A percentile compares a stretch with the other conserved stretches of the same genome.
Conservation (phyloP, 2,329 filamentous ascomycete genomes). For the Exserohilum turcica region DNA sequence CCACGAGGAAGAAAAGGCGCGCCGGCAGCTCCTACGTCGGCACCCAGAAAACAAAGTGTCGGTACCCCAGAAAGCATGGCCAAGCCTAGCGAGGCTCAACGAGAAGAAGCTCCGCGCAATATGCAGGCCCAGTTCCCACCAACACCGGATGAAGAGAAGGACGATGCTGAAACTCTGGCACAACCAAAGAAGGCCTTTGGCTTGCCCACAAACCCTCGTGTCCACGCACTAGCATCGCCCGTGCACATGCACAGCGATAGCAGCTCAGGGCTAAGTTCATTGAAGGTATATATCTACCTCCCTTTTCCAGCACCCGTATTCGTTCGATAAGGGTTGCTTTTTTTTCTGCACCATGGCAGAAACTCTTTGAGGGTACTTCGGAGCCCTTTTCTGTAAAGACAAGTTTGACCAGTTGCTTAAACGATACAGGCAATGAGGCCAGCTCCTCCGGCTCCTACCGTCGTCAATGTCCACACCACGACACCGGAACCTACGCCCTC, state of each 20-base stretch:
- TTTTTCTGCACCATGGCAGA: constrained; percentile 9
- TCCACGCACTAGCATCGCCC: constrained; percentile 25
- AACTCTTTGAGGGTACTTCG: constrained; percentile 15
- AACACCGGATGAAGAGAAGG: constrained; percentile 35
- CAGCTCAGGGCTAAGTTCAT: constrained; percentile 44
- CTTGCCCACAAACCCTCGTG: constrained; percentile 39
- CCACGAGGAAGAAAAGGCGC: constrained; percentile 38
- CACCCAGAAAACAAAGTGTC: constrained; percentile 17
- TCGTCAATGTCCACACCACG: constrained; percentile 24
- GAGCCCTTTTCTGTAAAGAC: neutral
- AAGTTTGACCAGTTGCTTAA: neutral
- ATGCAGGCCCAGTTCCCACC: constrained; percentile 32
- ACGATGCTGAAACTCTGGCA: constrained; percentile 12
- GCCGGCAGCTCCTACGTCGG: constrained; percentile 28
- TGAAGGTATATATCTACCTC: constrained; percentile 43
- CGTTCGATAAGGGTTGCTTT: constrained; percentile 26
- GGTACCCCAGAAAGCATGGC: neutral
- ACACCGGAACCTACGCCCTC: constrained; percentile 42
- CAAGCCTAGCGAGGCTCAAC: constrained; percentile 1
- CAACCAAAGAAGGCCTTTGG: constrained; percentile 36
- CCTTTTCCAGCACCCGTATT: constrained; percentile 29
- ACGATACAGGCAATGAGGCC: constrained; percentile 26
- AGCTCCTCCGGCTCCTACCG: constrained; percentile 23
- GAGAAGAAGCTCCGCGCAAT: constrained; percentile 8
- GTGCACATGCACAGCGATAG: constrained; percentile 46